Conservation (phyloP, 345 rosid species). For the Sonneratia alba region DNA sequence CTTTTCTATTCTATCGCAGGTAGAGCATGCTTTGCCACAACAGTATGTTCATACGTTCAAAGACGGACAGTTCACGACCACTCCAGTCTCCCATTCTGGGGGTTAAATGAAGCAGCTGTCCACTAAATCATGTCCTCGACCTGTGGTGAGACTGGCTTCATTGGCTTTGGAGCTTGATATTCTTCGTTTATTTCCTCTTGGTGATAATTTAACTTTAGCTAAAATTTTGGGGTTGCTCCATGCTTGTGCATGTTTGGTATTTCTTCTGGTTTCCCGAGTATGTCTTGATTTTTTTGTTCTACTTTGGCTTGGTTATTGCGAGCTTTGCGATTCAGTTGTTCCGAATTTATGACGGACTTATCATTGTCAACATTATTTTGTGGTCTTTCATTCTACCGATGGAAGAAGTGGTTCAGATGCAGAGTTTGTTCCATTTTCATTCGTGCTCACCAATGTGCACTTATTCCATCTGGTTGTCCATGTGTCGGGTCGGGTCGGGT, state of each 20-base stretch:
- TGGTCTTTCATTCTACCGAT: neutral
- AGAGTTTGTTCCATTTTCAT: no score
- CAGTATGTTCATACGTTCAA: slow-evolving; percentile 57
- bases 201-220: neutral
- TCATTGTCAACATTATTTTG: neutral
- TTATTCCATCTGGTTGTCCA: slow-evolving; percentile 18
- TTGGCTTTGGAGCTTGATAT: neutral
- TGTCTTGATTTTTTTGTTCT: slow-evolving; percentile 2
- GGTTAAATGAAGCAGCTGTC: slow-evolving; percentile 28
- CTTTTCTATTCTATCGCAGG: slow-evolving; percentile 27
- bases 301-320: neutral
- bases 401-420: neutral
- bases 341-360: neutral
- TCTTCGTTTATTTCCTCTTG: neutral
- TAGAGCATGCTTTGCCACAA: slow-evolving; percentile 83
- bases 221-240: neutral
- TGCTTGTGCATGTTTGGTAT: neutral
- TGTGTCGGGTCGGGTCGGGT: no score
- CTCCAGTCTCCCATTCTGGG: slow-evolving; percentile 92
- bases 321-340: neutral
- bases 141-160: neutral
- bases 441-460: neutral
- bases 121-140: neutral
- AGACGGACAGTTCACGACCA: slow-evolving; percentile 67
- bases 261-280: neutral